Evolutionary conservation across 2,329 filamentous ascomycete genomes (phyloP), one percentile per base, ranked within the genome.

Genomic region (Aspergillus pseudonomiae): DNA sequence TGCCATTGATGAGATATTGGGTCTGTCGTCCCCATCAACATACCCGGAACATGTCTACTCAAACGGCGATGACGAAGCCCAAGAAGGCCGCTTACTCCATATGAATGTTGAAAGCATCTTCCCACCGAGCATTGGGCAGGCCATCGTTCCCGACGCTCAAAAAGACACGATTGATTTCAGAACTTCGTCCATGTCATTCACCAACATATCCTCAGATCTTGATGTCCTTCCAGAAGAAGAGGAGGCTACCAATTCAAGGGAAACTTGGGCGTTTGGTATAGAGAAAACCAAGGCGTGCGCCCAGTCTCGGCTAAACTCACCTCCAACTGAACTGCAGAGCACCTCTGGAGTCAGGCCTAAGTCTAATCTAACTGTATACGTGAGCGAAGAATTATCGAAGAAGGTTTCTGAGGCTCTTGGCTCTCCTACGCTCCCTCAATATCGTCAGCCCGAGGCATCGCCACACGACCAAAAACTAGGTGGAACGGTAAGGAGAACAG

Each of bases 141-240:
- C 78, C 48, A 71, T 82, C 57, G 80, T 78, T 30, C 80, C 81
- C 7, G 76, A 77, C 28, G 76, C 80, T 52, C 74, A 79, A 53
- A 77, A 73, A 19, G 79, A 80, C 5, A 71, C 77, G 24, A 39
- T 57, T 4, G 74, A 75, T 32, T 69, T 77, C 6, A 73, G 77
- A 39, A 77, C 78, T 19, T 76, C 79, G 7, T 79, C 79, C 1
- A 78, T 81, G 9, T 77, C 80, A 0, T 78, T 81, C 55, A 79
- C 76, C 59, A 78, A 71, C 59, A 74, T 75, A 43, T 71, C 71
- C n/a, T 74, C 74, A 55, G 78, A 80, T 28, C 69, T 83, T 63
- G 77, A 79, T 55, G 78, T 81, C 63, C 80, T 83, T 6, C 80
- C 79, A 1, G 81, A 83, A 66, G 80, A 83, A 64, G 78, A 79